These are phyloP conservation scores for Corymbia calophylla DNA, from an alignment of 441 rosid genomes.

Conservation along the genomic window DNA sequence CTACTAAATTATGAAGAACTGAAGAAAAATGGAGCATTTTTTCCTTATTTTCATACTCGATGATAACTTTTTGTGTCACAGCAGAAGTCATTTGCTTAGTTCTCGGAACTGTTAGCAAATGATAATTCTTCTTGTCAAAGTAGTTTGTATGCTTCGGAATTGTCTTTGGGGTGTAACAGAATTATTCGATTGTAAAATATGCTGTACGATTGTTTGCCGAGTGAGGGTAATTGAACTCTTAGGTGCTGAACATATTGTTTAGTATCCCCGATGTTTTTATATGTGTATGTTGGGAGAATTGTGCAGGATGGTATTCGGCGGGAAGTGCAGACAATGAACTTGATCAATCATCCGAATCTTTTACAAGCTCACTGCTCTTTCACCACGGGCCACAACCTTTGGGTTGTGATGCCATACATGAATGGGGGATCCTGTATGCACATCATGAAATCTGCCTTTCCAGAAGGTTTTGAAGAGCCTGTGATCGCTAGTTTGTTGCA, in stretches of 20 bases:
- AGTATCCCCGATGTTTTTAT: not conserved
- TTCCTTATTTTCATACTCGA: not conserved
- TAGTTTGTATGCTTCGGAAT: not conserved
- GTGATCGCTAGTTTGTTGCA: slow-evolving; percentile 82
- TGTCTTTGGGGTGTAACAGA: not conserved
- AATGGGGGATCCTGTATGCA: slow-evolving; percentile 98
- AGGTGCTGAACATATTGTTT: not conserved
- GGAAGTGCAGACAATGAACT: slow-evolving; percentile 95
- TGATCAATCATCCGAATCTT: slow-evolving; percentile 86
- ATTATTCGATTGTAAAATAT: not conserved
- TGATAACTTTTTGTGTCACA: not conserved
- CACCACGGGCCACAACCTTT: slow-evolving; percentile 72
- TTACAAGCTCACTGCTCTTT: slow-evolving; percentile 94
- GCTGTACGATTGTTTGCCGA: not conserved
- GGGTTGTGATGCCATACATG: slow-evolving; percentile 99
- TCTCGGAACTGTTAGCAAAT: not conserved
- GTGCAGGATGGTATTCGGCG: slow-evolving; percentile 94
- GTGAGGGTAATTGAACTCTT: not conserved
- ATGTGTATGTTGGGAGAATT: not conserved
- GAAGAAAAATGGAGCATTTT: not conserved
- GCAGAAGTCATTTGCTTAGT: not conserved
- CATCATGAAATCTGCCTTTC: slow-evolving; percentile 78
- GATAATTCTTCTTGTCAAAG: not conserved
- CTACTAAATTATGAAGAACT: not conserved
- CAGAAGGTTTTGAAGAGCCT: slow-evolving; percentile 96